A percentile compares a stretch with the other conserved stretches of the same genome.
Conservation (phyloP, 1,139 yeast genomes). For the Pichia sp. region DNA sequence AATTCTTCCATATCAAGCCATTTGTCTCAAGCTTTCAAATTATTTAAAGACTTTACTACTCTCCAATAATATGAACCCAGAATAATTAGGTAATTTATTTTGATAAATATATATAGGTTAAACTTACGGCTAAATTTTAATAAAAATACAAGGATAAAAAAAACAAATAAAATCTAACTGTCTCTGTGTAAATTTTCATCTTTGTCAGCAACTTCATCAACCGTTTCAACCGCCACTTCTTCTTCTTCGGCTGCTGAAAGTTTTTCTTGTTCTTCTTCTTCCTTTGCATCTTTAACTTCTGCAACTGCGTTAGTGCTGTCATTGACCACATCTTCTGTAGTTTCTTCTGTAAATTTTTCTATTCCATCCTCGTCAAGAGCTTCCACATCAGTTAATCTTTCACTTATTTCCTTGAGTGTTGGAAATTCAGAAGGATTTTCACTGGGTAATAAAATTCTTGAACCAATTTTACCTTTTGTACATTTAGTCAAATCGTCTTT, state of each 20-base stretch:
- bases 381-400: conserved; percentile 16
- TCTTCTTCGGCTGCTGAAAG: background rate
- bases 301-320: background rate
- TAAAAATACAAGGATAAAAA: background rate
- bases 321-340: conserved; percentile 1
- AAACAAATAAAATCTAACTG: background rate
- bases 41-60: background rate
- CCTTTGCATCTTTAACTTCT: conserved; percentile 3
- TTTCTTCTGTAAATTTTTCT: conserved; percentile 13
- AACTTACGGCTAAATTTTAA: background rate
- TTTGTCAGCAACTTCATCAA: background rate
- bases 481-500: conserved; percentile 45
- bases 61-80: background rate
- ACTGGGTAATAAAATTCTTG: conserved; percentile 44
- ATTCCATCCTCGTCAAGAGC: conserved; percentile 22
- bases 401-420: conserved; percentile 16
- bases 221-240: background rate
- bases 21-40: too few species aligned
- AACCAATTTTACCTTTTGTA: conserved; percentile 56
- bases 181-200: background rate
- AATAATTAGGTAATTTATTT: background rate
- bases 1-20: too few species aligned
- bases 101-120: background rate
- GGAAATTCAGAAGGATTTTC: conserved; percentile 27
- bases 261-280: background rate